A percentile compares a stretch with the other conserved stretches of the same genome.
Conservation (phyloP, 495 filamentous ascomycete species). For the Podospora australis region DNA sequence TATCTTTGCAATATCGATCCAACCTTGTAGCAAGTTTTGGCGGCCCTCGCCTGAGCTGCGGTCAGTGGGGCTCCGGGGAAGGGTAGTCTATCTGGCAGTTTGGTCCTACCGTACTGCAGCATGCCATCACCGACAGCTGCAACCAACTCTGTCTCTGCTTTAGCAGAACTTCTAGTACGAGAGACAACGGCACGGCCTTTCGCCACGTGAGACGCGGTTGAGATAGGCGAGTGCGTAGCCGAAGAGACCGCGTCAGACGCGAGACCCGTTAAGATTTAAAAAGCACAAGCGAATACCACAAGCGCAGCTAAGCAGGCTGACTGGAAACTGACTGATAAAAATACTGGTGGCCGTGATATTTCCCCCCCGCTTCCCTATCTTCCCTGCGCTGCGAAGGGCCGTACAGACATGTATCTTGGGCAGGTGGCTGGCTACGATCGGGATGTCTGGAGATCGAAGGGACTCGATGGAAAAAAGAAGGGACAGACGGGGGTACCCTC, state of each 20-base stretch:
- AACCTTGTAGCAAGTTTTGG: conserved; percentile 15
- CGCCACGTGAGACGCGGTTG: conserved; percentile 17
- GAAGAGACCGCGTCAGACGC: conserved; percentile 3
- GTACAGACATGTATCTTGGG: neutral
- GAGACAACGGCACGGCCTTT: conserved; percentile 4
- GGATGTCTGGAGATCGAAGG: neutral
- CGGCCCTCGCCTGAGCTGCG: conserved; percentile 5
- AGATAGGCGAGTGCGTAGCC: conserved; percentile 9
- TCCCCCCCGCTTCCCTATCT: neutral
- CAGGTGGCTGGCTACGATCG: no score
- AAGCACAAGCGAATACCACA: conserved; percentile 3
- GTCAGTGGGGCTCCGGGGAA: conserved; percentile 18
- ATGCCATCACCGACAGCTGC: conserved; percentile 2
- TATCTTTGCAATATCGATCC: conserved; percentile 19
- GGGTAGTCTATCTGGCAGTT: neutral
- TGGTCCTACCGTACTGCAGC: conserved; percentile 5
- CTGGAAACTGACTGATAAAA: no score
- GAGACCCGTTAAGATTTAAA: neutral
- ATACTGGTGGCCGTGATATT: neutral
- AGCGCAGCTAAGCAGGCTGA: neutral
- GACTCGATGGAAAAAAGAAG: neutral
- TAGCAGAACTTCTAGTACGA: conserved; percentile 8
- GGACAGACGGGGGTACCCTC: neutral
- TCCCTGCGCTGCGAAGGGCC: neutral
- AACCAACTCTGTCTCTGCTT: conserved; percentile 7